Evolutionary conservation across 306 rosid genomes (phyloP).

Genomic region (Heteromeles arbutifolia): DNA sequence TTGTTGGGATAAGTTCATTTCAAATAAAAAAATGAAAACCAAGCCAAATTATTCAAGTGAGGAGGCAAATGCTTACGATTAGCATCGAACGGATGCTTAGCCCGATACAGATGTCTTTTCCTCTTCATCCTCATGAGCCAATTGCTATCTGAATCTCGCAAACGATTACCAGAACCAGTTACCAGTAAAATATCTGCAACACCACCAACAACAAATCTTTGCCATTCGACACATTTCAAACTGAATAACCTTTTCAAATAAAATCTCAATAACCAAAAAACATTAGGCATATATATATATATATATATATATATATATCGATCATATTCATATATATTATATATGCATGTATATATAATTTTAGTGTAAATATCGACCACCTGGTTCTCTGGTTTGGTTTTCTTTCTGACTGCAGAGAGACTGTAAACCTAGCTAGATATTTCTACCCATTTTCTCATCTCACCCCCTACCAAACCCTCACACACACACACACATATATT

Average conservation of each 20-base stretch:
- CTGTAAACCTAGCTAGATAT: background rate
- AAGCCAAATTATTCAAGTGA: background rate
- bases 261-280: background rate
- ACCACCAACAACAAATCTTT: background rate
- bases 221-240: constrained; percentile 7
- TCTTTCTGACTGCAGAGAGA: background rate
- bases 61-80: constrained; percentile 41
- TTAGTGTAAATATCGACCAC: background rate
- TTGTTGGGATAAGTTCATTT: background rate
- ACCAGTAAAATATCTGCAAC: constrained; percentile 23
- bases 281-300: no score
- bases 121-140: constrained; percentile 27
- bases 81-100: constrained; percentile 45
- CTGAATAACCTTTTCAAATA: background rate
- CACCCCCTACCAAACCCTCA: no score
- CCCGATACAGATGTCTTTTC: constrained; percentile 43
- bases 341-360: background rate
- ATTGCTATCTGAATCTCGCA: constrained; percentile 7
- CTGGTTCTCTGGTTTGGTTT: background rate
- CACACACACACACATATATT: no score
- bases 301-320: no score
- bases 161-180: background rate
- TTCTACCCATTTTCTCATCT: no score
- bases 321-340: background rate
- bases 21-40: background rate